A percentile compares a stretch with the other conserved stretches of the same genome.
Evolutionary conservation across 2,329 filamentous ascomycete species (phyloP).

Genomic region (Ustulina deusta): DNA sequence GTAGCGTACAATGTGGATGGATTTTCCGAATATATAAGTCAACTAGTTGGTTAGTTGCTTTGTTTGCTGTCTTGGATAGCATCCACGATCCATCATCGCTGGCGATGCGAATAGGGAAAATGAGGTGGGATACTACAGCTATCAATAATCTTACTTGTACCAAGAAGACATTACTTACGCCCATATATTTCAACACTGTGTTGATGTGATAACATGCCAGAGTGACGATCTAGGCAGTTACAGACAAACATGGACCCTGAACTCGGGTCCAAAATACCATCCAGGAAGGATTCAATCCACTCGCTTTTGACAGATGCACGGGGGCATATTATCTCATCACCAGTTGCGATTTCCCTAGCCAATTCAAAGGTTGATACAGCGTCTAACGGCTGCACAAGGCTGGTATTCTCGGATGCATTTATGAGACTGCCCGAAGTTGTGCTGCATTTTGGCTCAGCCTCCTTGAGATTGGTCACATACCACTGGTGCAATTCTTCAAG

Average conservation of each 20-base stretch:
- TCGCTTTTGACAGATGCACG: slow-evolving; percentile 23
- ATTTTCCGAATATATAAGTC: slow-evolving; percentile 34
- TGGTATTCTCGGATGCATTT: background rate
- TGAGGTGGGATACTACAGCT: slow-evolving; percentile 35
- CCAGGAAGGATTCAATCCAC: slow-evolving; percentile 24
- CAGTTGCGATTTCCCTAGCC: slow-evolving; percentile 10
- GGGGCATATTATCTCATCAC: slow-evolving; percentile 29
- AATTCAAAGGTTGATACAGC: slow-evolving; percentile 31
- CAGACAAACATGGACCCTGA: slow-evolving; percentile 28
- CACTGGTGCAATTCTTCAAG: slow-evolving; percentile 40
- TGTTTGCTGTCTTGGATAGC: slow-evolving; percentile 33
- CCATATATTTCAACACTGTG: slow-evolving; percentile 30
- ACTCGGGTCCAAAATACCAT: background rate
- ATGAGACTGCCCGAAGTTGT: background rate
- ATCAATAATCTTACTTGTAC: slow-evolving; percentile 8
- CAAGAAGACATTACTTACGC: slow-evolving; percentile 14
- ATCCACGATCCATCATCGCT: slow-evolving; percentile 31
- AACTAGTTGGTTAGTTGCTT: slow-evolving; percentile 34
- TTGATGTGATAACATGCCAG: slow-evolving; percentile 18
- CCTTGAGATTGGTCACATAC: slow-evolving; percentile 34
- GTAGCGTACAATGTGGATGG: slow-evolving; percentile 27
- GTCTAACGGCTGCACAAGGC: background rate
- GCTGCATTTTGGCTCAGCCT: slow-evolving; percentile 2
- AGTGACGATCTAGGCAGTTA: slow-evolving; percentile 14
- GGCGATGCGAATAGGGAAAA: slow-evolving; percentile 36